Evolutionary conservation across 2,329 filamentous ascomycete genomes (phyloP).

Genomic region (Epichloe festucae): DNA sequence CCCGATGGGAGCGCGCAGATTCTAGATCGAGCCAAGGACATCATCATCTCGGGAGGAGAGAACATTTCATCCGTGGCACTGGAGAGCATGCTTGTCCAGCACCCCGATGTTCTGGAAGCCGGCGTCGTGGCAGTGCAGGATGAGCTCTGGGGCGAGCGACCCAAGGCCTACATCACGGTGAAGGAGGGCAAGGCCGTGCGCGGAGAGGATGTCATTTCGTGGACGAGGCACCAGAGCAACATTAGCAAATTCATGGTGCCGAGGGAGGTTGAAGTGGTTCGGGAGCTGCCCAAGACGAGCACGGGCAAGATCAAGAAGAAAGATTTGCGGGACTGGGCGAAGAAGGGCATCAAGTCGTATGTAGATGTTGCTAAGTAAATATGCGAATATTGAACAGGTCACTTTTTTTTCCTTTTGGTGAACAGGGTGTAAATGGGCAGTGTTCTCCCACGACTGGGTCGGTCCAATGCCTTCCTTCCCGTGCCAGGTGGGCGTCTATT

Average conservation of each 20-base stretch:
- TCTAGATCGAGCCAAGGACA: slow-evolving; percentile 87
- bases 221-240: slow-evolving; percentile 67
- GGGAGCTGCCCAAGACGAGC: slow-evolving; percentile 87
- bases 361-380: neutral
- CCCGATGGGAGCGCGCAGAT: slow-evolving; percentile 85
- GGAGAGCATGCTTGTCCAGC: slow-evolving; percentile 77
- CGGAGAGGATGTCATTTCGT: slow-evolving; percentile 59
- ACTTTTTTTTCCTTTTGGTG: too few species aligned
- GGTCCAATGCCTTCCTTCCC: too few species aligned
- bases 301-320: slow-evolving; percentile 98
- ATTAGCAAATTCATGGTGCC: slow-evolving; percentile 89
- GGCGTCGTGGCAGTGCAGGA: slow-evolving; percentile 82
- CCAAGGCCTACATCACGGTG: slow-evolving; percentile 83
- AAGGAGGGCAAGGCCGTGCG: slow-evolving; percentile 43
- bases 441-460: too few species aligned
- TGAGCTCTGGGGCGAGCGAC: slow-evolving; percentile 88
- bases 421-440: too few species aligned
- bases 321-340: slow-evolving; percentile 71
- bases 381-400: too few species aligned
- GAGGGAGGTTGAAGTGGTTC: slow-evolving; percentile 61
- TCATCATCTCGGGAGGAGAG: slow-evolving; percentile 94
- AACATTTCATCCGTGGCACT: slow-evolving; percentile 93
- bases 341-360: slow-evolving; percentile 12
- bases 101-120: slow-evolving; percentile 81
- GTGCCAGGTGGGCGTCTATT: too few species aligned